Conservation (phyloP, 805 yeast species). For the Myxozyma udenii region DNA sequence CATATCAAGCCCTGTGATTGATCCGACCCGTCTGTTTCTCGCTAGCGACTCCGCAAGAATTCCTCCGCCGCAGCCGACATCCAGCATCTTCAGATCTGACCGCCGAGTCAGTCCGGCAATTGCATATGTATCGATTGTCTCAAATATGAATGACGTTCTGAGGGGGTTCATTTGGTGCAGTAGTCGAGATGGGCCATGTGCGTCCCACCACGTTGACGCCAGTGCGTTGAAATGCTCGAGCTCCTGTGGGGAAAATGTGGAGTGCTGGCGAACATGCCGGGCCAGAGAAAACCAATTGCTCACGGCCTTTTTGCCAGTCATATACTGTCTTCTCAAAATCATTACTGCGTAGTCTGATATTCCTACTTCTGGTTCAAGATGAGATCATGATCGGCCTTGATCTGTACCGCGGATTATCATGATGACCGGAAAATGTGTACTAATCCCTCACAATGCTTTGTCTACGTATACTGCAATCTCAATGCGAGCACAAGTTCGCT, state of each 20-base stretch:
- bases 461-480: too few species aligned
- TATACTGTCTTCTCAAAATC: too few species aligned
- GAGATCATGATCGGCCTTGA: too few species aligned
- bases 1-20: conserved; percentile 80
- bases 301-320: too few species aligned
- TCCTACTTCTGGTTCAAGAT: too few species aligned
- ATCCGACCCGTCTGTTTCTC: conserved; percentile 55
- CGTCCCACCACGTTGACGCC: conserved; percentile 99
- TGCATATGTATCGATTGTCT: conserved; percentile 54
- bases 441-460: too few species aligned
- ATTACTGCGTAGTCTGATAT: too few species aligned
- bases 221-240: conserved; percentile 76
- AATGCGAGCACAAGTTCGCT: too few species aligned
- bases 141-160: conserved; percentile 80
- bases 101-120: conserved; percentile 67
- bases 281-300: too few species aligned
- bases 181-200: conserved; percentile 86
- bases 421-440: too few species aligned
- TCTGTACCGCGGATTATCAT: too few species aligned
- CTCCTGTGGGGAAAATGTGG: conserved; percentile 48
- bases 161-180: conserved; percentile 90
- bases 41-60: conserved; percentile 84
- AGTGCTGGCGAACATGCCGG: too few species aligned
- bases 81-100: conserved; percentile 62
- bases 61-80: conserved; percentile 99